A percentile compares a stretch with the other conserved stretches of the same genome.
These are phyloP conservation scores for Ceriops zippeliana DNA, from an alignment of 345 rosid species.

Conservation along the genomic window DNA sequence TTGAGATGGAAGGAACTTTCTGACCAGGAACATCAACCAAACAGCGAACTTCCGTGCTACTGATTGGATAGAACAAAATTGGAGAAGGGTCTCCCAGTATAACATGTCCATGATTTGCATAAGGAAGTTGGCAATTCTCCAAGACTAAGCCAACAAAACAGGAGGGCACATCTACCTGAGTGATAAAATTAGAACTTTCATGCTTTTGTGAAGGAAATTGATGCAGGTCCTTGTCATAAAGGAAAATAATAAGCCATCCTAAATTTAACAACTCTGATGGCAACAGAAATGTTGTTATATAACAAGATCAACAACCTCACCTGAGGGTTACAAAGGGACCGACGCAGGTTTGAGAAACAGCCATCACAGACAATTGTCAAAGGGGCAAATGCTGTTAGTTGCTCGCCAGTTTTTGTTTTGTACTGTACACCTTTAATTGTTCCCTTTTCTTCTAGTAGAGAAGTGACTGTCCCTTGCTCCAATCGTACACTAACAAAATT, in stretches of 20 bases:
- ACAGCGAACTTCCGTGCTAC: conserved; percentile 28
- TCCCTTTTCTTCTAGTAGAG: conserved; percentile 29
- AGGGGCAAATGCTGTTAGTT: conserved; percentile 22
- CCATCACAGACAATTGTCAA: conserved; percentile 32
- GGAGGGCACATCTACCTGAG: conserved; percentile 34
- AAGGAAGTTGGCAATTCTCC: conserved; percentile 29
- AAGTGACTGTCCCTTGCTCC: conserved; percentile 35
- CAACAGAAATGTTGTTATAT: not conserved
- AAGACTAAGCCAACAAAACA: conserved; percentile 31
- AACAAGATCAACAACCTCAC: conserved; percentile 9
- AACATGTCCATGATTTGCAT: conserved; percentile 27
- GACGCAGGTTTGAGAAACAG: conserved; percentile 32
- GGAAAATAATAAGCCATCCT: not conserved
- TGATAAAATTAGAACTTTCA: not conserved
- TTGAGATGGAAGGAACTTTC: conserved; percentile 33
- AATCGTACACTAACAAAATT: conserved; percentile 16
- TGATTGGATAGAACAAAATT: conserved; percentile 29
- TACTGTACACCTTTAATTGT: conserved; percentile 25
- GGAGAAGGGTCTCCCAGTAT: conserved; percentile 30
- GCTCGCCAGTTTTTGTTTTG: conserved; percentile 28
- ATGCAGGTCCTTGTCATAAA: not conserved
- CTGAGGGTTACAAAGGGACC: conserved; percentile 29
- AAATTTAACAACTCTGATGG: not conserved
- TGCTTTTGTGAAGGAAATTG: not conserved
- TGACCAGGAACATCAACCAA: conserved; percentile 33